These are phyloP conservation scores for Dentipellis sp. DNA, from an alignment of 768 basidiomycete species.

Conservation along the genomic window DNA sequence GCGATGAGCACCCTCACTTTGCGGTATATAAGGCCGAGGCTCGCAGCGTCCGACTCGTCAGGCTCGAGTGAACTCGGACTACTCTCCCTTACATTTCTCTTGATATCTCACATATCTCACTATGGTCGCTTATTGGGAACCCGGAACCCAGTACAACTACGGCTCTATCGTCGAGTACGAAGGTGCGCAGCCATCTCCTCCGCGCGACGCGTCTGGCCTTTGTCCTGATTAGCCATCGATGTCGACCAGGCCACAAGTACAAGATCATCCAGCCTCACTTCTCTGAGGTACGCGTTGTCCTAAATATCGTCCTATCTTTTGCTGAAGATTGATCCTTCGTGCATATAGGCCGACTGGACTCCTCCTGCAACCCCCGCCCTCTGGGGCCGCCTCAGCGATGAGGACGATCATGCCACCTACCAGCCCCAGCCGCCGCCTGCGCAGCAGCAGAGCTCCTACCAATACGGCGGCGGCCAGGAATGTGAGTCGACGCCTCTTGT, in stretches of 20 bases:
- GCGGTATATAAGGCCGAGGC: too few species aligned
- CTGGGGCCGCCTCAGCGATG: conserved; percentile 46
- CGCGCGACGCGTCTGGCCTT: neutral
- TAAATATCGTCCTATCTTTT: too few species aligned
- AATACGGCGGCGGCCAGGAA: conserved; percentile 10
- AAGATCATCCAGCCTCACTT: conserved; percentile 65
- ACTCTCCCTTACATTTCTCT: neutral
- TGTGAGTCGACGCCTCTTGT: neutral
- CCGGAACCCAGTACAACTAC: conserved; percentile 48
- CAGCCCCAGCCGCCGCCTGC: neutral
- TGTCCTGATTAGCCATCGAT: neutral
- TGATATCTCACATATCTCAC: neutral
- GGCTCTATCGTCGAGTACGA: conserved; percentile 48
- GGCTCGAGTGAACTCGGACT: too few species aligned
- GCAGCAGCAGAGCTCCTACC: conserved; percentile 10
- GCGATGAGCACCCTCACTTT: too few species aligned
- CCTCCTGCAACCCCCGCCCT: conserved; percentile 54
- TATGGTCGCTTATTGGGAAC: conserved; percentile 49
- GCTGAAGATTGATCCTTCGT: neutral
- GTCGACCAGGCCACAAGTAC: conserved; percentile 40
- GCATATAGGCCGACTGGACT: conserved; percentile 53
- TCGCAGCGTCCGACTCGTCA: too few species aligned
- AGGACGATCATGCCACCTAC: conserved; percentile 5
- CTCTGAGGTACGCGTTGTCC: conserved; percentile 44
- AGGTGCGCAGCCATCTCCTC: conserved; percentile 25